Evolutionary conservation across 495 filamentous ascomycete species (phyloP).

Genomic region (Penicilliopsis zonata): DNA sequence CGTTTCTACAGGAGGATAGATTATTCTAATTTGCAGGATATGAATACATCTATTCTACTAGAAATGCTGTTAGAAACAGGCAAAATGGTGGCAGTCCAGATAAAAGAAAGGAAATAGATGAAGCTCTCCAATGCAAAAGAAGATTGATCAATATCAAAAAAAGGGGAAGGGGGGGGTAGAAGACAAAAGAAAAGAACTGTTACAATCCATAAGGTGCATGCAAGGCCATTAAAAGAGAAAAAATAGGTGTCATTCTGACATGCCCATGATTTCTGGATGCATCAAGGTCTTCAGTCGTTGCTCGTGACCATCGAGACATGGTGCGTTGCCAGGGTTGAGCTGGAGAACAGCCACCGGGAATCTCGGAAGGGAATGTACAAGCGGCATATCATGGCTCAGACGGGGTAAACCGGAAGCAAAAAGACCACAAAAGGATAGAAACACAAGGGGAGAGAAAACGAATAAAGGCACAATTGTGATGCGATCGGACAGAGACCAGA

Average conservation of each 20-base stretch:
- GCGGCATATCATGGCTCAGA: not conserved
- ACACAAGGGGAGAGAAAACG: slow-evolving; percentile 2
- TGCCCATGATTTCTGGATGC: not conserved
- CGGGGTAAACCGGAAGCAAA: slow-evolving; percentile 1
- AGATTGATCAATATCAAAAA: not conserved
- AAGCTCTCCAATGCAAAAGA: slow-evolving; percentile 8
- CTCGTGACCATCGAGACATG: not conserved
- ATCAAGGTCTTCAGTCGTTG: not conserved
- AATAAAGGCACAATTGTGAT: slow-evolving; percentile 3
- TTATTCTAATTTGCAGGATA: slow-evolving; percentile 12
- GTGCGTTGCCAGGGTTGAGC: not conserved
- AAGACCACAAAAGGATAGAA: slow-evolving; percentile 1
- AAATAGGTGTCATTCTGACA: not conserved
- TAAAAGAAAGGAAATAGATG: slow-evolving; percentile 6
- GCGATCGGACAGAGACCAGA: slow-evolving; percentile 2
- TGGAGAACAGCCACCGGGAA: not conserved
- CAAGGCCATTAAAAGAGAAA: not conserved
- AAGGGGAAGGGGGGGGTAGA: not conserved
- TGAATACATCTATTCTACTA: slow-evolving; percentile 19
- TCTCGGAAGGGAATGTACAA: not conserved
- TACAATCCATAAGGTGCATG: not conserved
- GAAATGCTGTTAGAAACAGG: slow-evolving; percentile 8
- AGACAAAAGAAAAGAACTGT: not conserved
- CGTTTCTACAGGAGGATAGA: too few species aligned
- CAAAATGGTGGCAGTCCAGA: too few species aligned